These are phyloP conservation scores for Vigna hirtella DNA, from an alignment of 306 rosid genomes.

Conservation along the genomic window DNA sequence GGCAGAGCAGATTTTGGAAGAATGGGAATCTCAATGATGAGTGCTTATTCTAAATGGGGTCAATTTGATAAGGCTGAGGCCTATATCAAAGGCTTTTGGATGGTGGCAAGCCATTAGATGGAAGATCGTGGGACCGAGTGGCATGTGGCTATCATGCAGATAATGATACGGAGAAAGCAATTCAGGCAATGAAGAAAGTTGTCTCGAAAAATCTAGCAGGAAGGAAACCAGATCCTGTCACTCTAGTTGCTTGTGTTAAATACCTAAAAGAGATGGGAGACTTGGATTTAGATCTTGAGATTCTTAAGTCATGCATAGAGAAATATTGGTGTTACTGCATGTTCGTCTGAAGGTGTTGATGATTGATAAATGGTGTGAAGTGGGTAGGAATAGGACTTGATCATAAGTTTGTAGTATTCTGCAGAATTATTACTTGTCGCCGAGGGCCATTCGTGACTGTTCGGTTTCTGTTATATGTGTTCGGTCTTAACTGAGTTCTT, in stretches of 20 bases:
- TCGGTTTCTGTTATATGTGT: no score
- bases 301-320: slow-evolving; percentile 48
- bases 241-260: slow-evolving; percentile 57
- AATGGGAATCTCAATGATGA: slow-evolving; percentile 71
- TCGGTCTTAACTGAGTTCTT: no score
- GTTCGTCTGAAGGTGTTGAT: no score
- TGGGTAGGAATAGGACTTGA: no score
- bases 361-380: no score
- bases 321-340: neutral
- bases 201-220: slow-evolving; percentile 35
- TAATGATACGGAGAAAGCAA: slow-evolving; percentile 64
- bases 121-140: slow-evolving; percentile 58
- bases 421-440: no score
- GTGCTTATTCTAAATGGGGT: slow-evolving; percentile 66
- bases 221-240: slow-evolving; percentile 46
- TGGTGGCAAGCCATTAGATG: slow-evolving; percentile 56
- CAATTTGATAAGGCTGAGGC: slow-evolving; percentile 61
- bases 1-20: slow-evolving; percentile 65
- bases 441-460: no score
- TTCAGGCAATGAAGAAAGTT: slow-evolving; percentile 61
- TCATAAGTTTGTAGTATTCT: no score
- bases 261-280: slow-evolving; percentile 65
- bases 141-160: slow-evolving; percentile 50
- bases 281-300: slow-evolving; percentile 56
- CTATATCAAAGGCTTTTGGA: slow-evolving; percentile 53